A percentile compares a stretch with the other conserved stretches of the same genome.
Evolutionary conservation across 495 filamentous ascomycete genomes (phyloP).

Genomic region (Durotheca rogersii): DNA sequence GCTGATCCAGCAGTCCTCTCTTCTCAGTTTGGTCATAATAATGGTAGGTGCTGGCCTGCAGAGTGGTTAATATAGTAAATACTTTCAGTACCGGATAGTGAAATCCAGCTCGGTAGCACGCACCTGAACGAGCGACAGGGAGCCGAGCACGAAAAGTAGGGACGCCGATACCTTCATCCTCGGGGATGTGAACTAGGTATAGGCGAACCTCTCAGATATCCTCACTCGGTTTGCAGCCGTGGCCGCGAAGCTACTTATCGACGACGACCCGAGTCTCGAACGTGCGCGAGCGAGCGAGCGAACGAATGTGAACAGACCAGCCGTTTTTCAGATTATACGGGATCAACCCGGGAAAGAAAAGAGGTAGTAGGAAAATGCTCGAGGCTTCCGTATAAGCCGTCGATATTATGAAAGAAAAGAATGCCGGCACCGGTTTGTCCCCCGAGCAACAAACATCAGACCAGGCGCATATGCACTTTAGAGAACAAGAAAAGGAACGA

Average conservation of each 20-base stretch:
- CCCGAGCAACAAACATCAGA: slow-evolving; percentile 14
- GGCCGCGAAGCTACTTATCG: slow-evolving; percentile 11
- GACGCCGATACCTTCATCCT: slow-evolving; percentile 41
- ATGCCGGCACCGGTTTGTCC: slow-evolving; percentile 38
- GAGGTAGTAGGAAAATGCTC: slow-evolving; percentile 12
- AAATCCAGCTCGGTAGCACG: too few species aligned
- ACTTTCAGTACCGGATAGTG: too few species aligned
- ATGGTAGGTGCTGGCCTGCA: slow-evolving; percentile 40
- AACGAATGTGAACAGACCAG: slow-evolving; percentile 39
- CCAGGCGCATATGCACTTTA: slow-evolving; percentile 21
- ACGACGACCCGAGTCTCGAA: not conserved
- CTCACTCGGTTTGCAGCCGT: slow-evolving; percentile 6
- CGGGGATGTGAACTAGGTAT: slow-evolving; percentile 20
- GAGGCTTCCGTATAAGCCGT: slow-evolving; percentile 8
- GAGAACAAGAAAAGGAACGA: slow-evolving; percentile 21
- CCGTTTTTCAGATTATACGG: slow-evolving; percentile 36
- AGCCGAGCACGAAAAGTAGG: slow-evolving; percentile 39
- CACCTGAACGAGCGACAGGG: slow-evolving; percentile 45
- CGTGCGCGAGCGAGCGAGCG: slow-evolving; percentile 10
- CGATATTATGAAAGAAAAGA: slow-evolving; percentile 29
- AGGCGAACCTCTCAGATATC: slow-evolving; percentile 14
- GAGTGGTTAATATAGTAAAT: slow-evolving; percentile 15
- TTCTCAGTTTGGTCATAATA: slow-evolving; percentile 32
- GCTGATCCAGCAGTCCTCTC: slow-evolving; percentile 27
- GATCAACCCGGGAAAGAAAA: slow-evolving; percentile 31